A percentile compares a stretch with the other conserved stretches of the same genome.
Evolutionary conservation across 2,329 filamentous ascomycete genomes (phyloP).

Genomic region (Alternaria triticimaculans): DNA sequence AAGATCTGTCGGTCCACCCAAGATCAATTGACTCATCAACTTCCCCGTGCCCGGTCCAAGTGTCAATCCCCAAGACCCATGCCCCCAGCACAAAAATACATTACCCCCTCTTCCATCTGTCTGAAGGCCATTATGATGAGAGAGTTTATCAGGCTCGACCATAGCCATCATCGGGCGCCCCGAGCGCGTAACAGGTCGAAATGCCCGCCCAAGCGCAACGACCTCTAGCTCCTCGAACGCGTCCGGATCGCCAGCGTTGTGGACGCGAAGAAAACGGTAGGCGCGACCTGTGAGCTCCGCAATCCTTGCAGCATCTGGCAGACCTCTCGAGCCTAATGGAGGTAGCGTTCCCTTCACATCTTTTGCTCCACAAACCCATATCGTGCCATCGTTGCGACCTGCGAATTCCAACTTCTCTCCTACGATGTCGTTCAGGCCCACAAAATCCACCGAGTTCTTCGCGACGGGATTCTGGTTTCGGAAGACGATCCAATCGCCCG

Average conservation of each 20-base stretch:
- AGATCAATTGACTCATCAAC: background rate
- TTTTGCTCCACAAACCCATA: background rate
- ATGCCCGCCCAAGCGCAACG: background rate
- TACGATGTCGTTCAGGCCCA: background rate
- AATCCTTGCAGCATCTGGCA: background rate
- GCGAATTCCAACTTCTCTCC: background rate
- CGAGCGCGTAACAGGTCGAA: background rate
- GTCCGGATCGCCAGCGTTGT: background rate
- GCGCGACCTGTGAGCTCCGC: background rate
- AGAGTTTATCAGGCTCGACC: background rate
- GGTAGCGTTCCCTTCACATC: background rate
- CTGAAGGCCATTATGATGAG: background rate
- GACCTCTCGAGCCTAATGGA: background rate
- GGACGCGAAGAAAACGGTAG: background rate
- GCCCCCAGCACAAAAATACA: background rate
- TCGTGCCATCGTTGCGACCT: background rate
- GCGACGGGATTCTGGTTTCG: background rate
- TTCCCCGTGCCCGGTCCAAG: background rate
- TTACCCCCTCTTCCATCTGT: background rate
- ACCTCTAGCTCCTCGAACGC: background rate
- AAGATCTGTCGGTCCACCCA: background rate
- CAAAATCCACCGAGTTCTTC: background rate
- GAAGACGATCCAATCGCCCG: background rate
- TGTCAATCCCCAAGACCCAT: background rate
- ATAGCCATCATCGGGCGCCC: background rate